These are phyloP conservation scores for Rhizophora mangle DNA, from an alignment of 345 rosid species.

Conservation along the genomic window DNA sequence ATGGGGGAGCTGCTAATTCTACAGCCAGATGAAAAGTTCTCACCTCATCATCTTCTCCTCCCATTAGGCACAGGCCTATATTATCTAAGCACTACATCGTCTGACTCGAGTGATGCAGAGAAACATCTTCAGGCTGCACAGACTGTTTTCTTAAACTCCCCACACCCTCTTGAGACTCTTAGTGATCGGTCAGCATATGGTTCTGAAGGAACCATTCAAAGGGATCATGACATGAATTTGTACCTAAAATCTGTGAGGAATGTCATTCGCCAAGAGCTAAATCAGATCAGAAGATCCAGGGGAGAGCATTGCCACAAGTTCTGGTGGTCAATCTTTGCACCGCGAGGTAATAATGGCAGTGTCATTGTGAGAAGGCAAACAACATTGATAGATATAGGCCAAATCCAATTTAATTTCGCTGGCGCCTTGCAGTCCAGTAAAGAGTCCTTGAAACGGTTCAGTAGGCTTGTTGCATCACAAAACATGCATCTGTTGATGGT, in stretches of 20 bases:
- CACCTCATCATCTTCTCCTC: slow-evolving; percentile 83
- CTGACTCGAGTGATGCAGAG: slow-evolving; percentile 43
- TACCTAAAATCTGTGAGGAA: slow-evolving; percentile 60
- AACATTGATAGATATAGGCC: slow-evolving; percentile 23
- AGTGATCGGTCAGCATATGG: slow-evolving; percentile 85
- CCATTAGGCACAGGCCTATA: slow-evolving; percentile 92
- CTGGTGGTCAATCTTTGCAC: slow-evolving; percentile 63
- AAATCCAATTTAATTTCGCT: slow-evolving; percentile 46
- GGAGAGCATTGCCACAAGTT: slow-evolving; percentile 54
- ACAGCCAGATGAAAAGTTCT: slow-evolving; percentile 86
- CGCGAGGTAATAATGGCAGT: slow-evolving; percentile 27
- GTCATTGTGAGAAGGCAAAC: slow-evolving; percentile 34
- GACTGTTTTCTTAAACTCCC: slow-evolving; percentile 74
- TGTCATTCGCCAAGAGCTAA: slow-evolving; percentile 69
- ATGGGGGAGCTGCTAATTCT: slow-evolving; percentile 94
- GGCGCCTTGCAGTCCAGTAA: slow-evolving; percentile 59
- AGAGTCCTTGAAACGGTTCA: slow-evolving; percentile 61
- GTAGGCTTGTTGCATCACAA: slow-evolving; percentile 74
- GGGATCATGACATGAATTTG: slow-evolving; percentile 91
- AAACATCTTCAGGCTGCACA: slow-evolving; percentile 67
- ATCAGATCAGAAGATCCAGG: slow-evolving; percentile 52
- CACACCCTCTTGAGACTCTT: slow-evolving; percentile 96
- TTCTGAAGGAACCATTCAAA: slow-evolving; percentile 72
- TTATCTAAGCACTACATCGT: slow-evolving; percentile 41
- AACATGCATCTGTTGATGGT: slow-evolving; percentile 79